Evolutionary conservation across 805 yeast species (phyloP).

Genomic region (Pichia occidentalis): DNA sequence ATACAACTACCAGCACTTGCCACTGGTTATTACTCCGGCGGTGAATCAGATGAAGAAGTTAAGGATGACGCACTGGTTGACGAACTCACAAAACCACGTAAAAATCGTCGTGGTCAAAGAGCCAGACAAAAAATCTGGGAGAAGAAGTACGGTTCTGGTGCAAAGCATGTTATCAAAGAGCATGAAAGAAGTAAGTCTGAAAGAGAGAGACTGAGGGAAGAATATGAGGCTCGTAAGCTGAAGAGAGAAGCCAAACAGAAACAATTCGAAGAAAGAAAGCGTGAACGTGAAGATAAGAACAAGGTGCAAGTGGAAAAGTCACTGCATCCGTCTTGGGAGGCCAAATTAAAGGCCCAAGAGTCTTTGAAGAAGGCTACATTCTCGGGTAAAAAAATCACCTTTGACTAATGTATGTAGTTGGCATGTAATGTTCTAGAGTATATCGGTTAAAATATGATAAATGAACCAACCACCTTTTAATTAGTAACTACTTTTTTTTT

Average conservation of each 20-base stretch:
- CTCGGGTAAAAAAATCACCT: slow-evolving; percentile 77
- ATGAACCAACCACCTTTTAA: neutral
- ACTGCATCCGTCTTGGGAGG: slow-evolving; percentile 98
- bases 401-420: slow-evolving; percentile 37
- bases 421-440: slow-evolving; percentile 1
- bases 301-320: slow-evolving; percentile 14
- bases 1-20: slow-evolving; percentile 61
- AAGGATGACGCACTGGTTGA: slow-evolving; percentile 44
- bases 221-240: slow-evolving; percentile 65
- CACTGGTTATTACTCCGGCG: slow-evolving; percentile 81
- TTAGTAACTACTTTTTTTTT: neutral
- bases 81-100: slow-evolving; percentile 46
- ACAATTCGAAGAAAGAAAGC: slow-evolving; percentile 13
- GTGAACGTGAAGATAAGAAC: slow-evolving; percentile 12
- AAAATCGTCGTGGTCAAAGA: slow-evolving; percentile 93
- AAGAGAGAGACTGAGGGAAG: slow-evolving; percentile 52
- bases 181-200: slow-evolving; percentile 47
- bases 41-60: slow-evolving; percentile 51
- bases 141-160: slow-evolving; percentile 71
- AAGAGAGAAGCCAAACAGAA: slow-evolving; percentile 54
- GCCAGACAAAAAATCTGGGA: slow-evolving; percentile 98
- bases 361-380: slow-evolving; percentile 59
- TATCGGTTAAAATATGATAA: neutral
- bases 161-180: slow-evolving; percentile 76
- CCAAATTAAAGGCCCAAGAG: slow-evolving; percentile 70